Percentiles rank a stretch among this genome's conserved stretches.
phyloP scores from a whole-genome alignment of 2,329 filamentous ascomycete genomes.

The Aspergillus intermedius region DNA sequence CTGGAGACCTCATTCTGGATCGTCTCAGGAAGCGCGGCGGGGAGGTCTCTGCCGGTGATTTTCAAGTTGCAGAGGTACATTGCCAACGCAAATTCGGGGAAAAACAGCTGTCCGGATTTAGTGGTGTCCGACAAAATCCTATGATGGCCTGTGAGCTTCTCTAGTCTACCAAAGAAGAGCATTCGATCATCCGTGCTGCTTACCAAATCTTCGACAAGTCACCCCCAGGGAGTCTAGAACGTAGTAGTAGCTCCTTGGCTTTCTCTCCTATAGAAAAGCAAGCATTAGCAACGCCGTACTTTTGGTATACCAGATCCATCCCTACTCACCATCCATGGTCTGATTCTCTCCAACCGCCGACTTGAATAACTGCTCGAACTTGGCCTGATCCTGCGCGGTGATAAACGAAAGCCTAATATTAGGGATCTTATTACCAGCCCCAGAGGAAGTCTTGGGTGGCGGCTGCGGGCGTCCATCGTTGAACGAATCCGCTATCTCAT shows the following conservation, averaged over 20 bases:
- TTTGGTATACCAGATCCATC: not conserved
- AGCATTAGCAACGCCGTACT: conserved; percentile 10
- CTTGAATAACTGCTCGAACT: conserved; percentile 97
- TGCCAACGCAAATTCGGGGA: conserved; percentile 92
- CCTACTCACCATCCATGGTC: conserved; percentile 64
- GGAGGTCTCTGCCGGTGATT: conserved; percentile 77
- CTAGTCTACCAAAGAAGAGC: not conserved
- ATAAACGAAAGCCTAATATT: conserved; percentile 95
- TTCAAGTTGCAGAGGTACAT: conserved; percentile 98
- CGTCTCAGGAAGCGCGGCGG: conserved; percentile 67
- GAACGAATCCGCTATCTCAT: conserved; percentile 60
- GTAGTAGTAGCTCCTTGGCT: conserved; percentile 78
- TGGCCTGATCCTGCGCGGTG: conserved; percentile 86
- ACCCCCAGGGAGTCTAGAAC: conserved; percentile 81
- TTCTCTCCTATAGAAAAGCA: conserved; percentile 56
- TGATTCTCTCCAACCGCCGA: conserved; percentile 80
- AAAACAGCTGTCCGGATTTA: conserved; percentile 89
- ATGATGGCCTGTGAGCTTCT: conserved; percentile 4
- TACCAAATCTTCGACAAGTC: conserved; percentile 91
- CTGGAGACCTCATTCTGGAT: conserved; percentile 96
- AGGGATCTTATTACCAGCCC: conserved; percentile 66
- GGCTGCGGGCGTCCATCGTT: conserved; percentile 50
- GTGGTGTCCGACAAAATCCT: conserved; percentile 94
- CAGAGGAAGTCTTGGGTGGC: conserved; percentile 47
- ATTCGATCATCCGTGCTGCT: conserved; percentile 15